A percentile compares a stretch with the other conserved stretches of the same genome.
Conservation (phyloP, 202 grass and related monocot species). For the Bolboschoenoplectus hybrid region DNA sequence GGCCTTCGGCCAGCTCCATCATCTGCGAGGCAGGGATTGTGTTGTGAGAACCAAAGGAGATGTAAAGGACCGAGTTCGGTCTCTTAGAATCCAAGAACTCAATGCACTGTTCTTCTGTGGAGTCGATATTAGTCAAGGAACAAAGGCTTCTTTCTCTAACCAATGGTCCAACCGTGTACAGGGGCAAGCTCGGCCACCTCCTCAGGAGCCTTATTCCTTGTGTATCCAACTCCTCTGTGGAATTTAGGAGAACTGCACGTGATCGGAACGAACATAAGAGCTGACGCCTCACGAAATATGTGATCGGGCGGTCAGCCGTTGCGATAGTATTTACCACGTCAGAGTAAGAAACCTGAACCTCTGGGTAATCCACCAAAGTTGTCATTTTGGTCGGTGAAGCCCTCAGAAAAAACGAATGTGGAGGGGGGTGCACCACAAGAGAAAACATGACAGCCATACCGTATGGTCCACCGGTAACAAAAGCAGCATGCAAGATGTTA, state of each 20-base stretch:
- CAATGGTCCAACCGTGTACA: constrained; percentile 22
- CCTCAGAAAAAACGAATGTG: constrained; percentile 12
- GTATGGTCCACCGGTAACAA: constrained; percentile 47
- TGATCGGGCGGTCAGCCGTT: background rate
- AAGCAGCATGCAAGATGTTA: constrained; percentile 45
- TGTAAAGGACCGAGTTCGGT: constrained; percentile 31
- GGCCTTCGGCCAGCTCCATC: constrained; percentile 29
- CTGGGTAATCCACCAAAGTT: constrained; percentile 30
- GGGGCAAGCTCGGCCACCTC: constrained; percentile 15
- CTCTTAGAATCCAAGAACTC: constrained; percentile 25
- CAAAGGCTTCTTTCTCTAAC: background rate
- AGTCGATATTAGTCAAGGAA: background rate
- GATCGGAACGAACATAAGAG: constrained; percentile 13
- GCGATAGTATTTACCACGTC: background rate
- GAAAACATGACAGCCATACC: constrained; percentile 44
- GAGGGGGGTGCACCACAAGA: constrained; percentile 31
- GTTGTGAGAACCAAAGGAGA: constrained; percentile 39
- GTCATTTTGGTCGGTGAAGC: background rate
- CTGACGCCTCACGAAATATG: background rate
- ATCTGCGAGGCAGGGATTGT: constrained; percentile 26
- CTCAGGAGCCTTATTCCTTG: background rate
- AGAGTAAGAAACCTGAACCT: background rate
- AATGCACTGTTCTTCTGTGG: background rate
- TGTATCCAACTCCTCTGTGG: constrained; percentile 33
- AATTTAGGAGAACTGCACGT: constrained; percentile 35